phyloP scores from a whole-genome alignment of 2,329 filamentous ascomycete species.

The Claviceps pazoutovae region DNA sequence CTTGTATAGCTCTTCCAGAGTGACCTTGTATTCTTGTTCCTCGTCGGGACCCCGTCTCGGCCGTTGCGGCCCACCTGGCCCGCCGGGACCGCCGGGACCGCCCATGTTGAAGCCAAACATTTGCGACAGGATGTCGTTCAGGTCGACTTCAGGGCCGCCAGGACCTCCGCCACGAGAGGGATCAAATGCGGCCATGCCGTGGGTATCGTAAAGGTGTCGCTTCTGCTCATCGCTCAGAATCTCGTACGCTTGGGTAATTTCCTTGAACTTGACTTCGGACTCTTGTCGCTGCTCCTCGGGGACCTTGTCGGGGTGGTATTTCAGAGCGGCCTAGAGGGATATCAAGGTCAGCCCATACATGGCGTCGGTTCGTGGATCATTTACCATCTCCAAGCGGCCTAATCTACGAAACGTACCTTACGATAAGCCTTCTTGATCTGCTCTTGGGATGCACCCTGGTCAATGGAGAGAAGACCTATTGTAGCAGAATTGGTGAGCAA shows the following conservation, averaged over 20 bases:
- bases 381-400: too few species aligned
- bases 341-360: constrained; percentile 5
- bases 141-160: constrained; percentile 59
- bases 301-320: constrained; percentile 92
- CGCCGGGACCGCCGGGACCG: constrained; percentile 23
- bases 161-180: constrained; percentile 52
- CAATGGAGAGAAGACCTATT: constrained; percentile 65
- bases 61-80: constrained; percentile 40
- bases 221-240: constrained; percentile 95
- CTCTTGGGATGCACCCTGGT: constrained; percentile 55
- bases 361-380: too few species aligned
- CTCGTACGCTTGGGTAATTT: constrained; percentile 87
- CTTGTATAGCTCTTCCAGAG: constrained; percentile 91
- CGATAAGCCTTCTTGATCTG: constrained; percentile 95
- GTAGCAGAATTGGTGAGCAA: constrained; percentile 4
- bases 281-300: constrained; percentile 70
- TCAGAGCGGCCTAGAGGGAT: constrained; percentile 56
- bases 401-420: constrained; percentile 47
- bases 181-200: constrained; percentile 94
- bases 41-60: constrained; percentile 67
- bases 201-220: constrained; percentile 77
- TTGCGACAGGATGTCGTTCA: constrained; percentile 84
- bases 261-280: constrained; percentile 86
- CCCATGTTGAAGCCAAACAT: constrained; percentile 76
- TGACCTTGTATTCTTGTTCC: constrained; percentile 82